phyloP scores from a whole-genome alignment of 768 basidiomycete species.

The Panellus pusillus region DNA sequence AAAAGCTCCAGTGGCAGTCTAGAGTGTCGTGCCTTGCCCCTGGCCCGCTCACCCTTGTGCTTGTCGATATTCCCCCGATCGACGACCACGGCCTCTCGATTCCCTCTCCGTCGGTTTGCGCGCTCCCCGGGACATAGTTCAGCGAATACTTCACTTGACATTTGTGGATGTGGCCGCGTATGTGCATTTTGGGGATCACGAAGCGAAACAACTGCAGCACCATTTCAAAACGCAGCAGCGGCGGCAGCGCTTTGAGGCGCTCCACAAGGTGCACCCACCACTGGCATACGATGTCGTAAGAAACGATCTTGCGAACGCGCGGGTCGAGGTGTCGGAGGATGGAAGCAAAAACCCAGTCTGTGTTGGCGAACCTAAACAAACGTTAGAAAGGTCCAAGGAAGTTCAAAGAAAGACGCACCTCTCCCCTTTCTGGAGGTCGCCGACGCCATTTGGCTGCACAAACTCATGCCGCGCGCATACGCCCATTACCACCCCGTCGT shows the following conservation, averaged over 20 bases:
- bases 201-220: conserved; percentile 16
- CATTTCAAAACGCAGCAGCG: conserved; percentile 7
- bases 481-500: too few species aligned
- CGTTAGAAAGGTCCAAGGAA: too few species aligned
- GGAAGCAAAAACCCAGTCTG: conserved; percentile 32
- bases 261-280: conserved; percentile 25
- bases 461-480: too few species aligned
- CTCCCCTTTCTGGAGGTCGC: too few species aligned
- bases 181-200: conserved; percentile 32
- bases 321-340: conserved; percentile 18
- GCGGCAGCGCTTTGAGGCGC: conserved; percentile 19
- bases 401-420: too few species aligned
- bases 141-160: conserved; percentile 28
- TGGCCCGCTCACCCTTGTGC: conserved; percentile 36
- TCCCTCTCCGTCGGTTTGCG: conserved; percentile 35
- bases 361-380: conserved; percentile 35
- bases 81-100: conserved; percentile 31
- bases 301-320: conserved; percentile 19
- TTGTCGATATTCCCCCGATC: conserved; percentile 25
- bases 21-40: conserved; percentile 27
- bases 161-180: conserved; percentile 2
- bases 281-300: conserved; percentile 35
- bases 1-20: conserved; percentile 27
- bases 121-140: conserved; percentile 24
- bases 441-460: too few species aligned